A percentile compares a stretch with the other conserved stretches of the same genome.
phyloP scores from a whole-genome alignment of 1,284 basidiomycete genomes.

The Uromyces viciae-fabae region DNA sequence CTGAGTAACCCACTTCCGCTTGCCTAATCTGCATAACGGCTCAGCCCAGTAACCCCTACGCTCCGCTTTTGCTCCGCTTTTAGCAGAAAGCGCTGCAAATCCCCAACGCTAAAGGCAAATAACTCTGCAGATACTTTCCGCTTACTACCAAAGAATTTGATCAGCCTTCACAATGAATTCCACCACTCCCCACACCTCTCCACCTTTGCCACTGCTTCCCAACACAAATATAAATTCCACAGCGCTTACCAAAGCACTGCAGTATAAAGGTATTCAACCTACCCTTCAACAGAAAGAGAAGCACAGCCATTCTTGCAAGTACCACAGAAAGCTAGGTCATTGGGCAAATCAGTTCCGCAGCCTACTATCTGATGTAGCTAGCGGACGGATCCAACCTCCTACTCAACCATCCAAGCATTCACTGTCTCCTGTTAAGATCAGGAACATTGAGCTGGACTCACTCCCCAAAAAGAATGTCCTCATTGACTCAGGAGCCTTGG shows the following conservation, averaged over 20 bases:
- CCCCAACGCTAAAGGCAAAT: too few relatives aligned
- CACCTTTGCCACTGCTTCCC: too few relatives aligned
- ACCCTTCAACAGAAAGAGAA: background rate
- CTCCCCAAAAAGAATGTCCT: background rate
- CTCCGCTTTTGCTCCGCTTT: too few relatives aligned
- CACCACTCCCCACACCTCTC: too few relatives aligned
- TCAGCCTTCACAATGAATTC: too few relatives aligned
- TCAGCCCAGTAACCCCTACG: too few relatives aligned
- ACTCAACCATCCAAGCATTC: background rate
- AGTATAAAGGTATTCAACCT: background rate
- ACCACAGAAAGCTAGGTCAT: background rate
- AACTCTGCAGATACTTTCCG: too few relatives aligned
- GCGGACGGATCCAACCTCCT: background rate
- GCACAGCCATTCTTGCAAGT: background rate
- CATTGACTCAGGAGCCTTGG: background rate
- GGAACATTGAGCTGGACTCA: background rate
- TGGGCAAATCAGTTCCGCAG: background rate
- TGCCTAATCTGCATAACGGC: too few relatives aligned
- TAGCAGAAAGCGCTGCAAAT: background rate
- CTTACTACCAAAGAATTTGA: too few relatives aligned
- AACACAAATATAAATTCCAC: too few relatives aligned
- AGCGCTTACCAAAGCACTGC: background rate
- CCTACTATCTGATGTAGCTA: background rate
- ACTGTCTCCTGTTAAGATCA: background rate
- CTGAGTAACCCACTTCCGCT: too few relatives aligned